phyloP scores from a whole-genome alignment of 2,329 filamentous ascomycete species.

The Ophiocordyceps sinensis region DNA sequence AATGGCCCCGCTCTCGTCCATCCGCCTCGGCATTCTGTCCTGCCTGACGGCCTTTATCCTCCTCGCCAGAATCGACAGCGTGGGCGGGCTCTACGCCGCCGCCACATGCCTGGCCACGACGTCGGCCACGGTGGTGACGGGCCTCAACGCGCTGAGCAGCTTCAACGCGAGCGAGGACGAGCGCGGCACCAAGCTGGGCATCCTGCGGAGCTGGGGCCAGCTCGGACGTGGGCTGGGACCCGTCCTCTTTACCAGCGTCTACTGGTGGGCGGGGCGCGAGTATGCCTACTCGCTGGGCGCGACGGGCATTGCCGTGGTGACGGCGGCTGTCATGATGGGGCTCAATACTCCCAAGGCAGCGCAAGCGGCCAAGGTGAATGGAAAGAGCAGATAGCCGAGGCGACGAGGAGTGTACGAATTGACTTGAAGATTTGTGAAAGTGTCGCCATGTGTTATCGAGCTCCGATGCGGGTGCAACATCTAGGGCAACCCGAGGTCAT shows the following conservation, averaged over 20 bases:
- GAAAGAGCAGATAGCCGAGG: constrained; percentile 6
- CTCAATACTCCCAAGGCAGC: constrained; percentile 46
- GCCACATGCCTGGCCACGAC: constrained; percentile 78
- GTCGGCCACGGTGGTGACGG: constrained; percentile 87
- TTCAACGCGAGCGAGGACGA: constrained; percentile 74
- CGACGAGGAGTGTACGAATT: no score
- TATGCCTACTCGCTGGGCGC: constrained; percentile 73
- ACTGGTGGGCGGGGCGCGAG: constrained; percentile 95
- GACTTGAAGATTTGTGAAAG: no score
- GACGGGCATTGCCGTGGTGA: constrained; percentile 63
- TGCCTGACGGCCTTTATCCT: constrained; percentile 71
- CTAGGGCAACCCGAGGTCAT: no score
- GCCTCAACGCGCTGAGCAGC: constrained; percentile 79
- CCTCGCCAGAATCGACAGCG: constrained; percentile 53
- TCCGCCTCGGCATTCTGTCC: constrained; percentile 63
- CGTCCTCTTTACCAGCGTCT: constrained; percentile 81
- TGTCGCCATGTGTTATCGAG: no score
- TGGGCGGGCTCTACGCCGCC: constrained; percentile 62
- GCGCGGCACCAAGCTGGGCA: constrained; percentile 73
- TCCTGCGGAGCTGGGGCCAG: constrained; percentile 71
- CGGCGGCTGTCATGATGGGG: constrained; percentile 52
- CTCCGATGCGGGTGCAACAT: no score
- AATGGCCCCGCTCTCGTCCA: constrained; percentile 64
- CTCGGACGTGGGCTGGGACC: constrained; percentile 77
- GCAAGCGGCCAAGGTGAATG: constrained; percentile 1